Conservation (phyloP, 2,329 filamentous ascomycete species). For the Fusarium concolor region DNA sequence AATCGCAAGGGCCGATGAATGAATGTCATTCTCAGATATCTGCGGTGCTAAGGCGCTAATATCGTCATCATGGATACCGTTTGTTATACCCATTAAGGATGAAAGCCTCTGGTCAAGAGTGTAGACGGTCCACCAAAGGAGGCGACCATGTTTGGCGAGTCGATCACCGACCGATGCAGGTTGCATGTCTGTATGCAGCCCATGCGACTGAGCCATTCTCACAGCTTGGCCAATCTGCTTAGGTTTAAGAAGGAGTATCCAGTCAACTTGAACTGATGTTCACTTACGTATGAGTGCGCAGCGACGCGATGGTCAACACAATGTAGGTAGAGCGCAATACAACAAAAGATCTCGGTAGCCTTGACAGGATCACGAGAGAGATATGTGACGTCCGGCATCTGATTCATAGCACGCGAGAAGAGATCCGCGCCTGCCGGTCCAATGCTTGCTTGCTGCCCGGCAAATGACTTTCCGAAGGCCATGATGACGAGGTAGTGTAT, state of each 20-base stretch:
- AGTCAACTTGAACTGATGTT: background rate
- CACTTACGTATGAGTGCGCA: conserved; percentile 15
- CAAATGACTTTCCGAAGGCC: conserved; percentile 21
- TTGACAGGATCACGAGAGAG: conserved; percentile 16
- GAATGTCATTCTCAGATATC: background rate
- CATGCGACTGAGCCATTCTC: conserved; percentile 22
- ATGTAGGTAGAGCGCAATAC: conserved; percentile 16
- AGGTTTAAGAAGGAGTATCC: background rate
- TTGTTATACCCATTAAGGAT: conserved; percentile 17
- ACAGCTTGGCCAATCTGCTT: conserved; percentile 18
- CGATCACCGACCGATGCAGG: background rate
- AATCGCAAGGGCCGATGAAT: conserved; percentile 3
- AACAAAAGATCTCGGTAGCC: conserved; percentile 19
- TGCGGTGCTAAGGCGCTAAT: conserved; percentile 1
- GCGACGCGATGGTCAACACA: conserved; percentile 19
- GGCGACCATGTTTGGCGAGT: conserved; percentile 2
- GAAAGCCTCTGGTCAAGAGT: conserved; percentile 11
- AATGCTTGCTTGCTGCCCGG: background rate
- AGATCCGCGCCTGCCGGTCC: conserved; percentile 14
- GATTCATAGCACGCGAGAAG: conserved; percentile 8
- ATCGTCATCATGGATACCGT: conserved; percentile 11
- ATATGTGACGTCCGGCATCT: conserved; percentile 15
- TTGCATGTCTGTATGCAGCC: conserved; percentile 11
- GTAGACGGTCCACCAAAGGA: conserved; percentile 24
- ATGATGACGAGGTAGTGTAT: conserved; percentile 17